Conservation (phyloP, 192 early-diverging fungal species). For the Geranomyces variabilis region DNA sequence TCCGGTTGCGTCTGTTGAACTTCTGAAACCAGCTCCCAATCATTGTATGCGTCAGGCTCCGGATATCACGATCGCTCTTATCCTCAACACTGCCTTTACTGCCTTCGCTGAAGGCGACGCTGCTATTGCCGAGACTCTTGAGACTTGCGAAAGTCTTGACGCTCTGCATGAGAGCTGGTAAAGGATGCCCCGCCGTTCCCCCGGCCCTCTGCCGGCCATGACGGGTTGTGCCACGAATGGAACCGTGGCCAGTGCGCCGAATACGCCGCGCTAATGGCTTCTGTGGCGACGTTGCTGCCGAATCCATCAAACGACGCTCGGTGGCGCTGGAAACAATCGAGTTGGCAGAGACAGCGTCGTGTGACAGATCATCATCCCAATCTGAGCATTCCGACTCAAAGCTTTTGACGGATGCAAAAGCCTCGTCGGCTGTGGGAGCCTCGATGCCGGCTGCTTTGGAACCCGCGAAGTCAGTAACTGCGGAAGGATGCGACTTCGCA, state of each 20-base stretch:
- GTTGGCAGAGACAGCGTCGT: background rate
- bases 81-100: background rate
- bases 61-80: slow-evolving; percentile 26
- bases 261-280: background rate
- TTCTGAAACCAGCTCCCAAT: slow-evolving; percentile 54
- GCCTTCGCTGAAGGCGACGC: slow-evolving; percentile 11
- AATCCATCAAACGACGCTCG: background rate
- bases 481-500: background rate
- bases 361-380: background rate
- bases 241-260: background rate
- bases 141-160: slow-evolving; percentile 7
- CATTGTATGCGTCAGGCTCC: slow-evolving; percentile 46
- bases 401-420: background rate
- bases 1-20: slow-evolving; percentile 46
- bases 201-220: background rate
- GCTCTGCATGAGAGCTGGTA: slow-evolving; percentile 1
- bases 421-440: background rate
- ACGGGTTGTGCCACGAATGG: background rate
- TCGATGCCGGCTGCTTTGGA: no score
- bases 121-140: slow-evolving; percentile 8
- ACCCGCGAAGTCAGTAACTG: background rate
- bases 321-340: slow-evolving; percentile 8
- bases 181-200: background rate
- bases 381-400: background rate
- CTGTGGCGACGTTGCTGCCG: no score